Percentiles rank a stretch among this genome's conserved stretches.
Evolutionary conservation across 2,329 filamentous ascomycete genomes (phyloP).

Genomic region (Diaporthe sp.): DNA sequence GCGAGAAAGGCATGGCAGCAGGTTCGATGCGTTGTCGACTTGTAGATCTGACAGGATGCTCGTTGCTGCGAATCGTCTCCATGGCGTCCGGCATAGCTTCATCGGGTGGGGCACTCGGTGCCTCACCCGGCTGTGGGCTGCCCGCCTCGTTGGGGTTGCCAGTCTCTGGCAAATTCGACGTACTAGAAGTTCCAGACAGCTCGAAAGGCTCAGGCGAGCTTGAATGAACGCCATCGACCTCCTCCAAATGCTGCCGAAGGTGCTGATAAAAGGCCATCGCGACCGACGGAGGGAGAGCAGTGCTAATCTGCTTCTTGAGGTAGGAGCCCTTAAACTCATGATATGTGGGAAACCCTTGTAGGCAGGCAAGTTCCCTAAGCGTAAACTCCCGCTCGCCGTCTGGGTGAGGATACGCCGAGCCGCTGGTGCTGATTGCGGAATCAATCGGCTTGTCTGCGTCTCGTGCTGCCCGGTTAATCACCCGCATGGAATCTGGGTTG

Average conservation of each 20-base stretch:
- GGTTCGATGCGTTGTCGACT: not conserved
- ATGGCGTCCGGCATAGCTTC: not conserved
- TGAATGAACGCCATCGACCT: conserved; percentile 50
- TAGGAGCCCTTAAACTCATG: conserved; percentile 64
- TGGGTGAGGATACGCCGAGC: conserved; percentile 69
- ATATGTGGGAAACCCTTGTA: conserved; percentile 75
- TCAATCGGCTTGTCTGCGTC: conserved; percentile 58
- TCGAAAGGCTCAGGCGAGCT: not conserved
- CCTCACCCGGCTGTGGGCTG: no score
- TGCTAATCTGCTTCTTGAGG: conserved; percentile 76
- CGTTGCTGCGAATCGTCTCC: not conserved
- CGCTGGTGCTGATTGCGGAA: conserved; percentile 72
- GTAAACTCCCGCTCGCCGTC: conserved; percentile 72
- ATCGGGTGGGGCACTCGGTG: not conserved
- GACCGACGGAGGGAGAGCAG: conserved; percentile 77
- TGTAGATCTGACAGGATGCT: no score
- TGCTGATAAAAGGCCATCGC: conserved; percentile 61
- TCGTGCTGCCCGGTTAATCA: conserved; percentile 49
- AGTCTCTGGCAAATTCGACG: no score
- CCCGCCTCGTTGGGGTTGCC: fast-evolving
- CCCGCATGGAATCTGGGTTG: conserved; percentile 39
- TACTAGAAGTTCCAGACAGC: not conserved
- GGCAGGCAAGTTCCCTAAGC: conserved; percentile 71
- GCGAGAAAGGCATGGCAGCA: fast-evolving
- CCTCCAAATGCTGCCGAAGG: conserved; percentile 56